Percentiles rank a stretch among this genome's conserved stretches.
Conservation (phyloP, 2,329 filamentous ascomycete species). For the Pseudodiploospora longispora region DNA sequence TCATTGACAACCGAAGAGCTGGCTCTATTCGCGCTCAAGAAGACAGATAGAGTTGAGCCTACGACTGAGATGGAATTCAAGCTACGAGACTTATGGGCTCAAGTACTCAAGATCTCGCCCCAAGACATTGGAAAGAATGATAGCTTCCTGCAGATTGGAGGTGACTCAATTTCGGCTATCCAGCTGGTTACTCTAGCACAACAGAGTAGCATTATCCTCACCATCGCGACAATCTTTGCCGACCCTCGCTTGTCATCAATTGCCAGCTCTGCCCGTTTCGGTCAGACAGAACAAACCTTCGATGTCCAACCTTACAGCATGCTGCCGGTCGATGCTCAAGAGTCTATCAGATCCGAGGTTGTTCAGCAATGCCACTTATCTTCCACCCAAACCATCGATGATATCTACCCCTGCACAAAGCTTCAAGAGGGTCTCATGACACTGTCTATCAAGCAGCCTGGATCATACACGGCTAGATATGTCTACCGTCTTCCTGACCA, state of each 20-base stretch:
- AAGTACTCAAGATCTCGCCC: constrained; percentile 20
- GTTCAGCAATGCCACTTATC: constrained; percentile 5
- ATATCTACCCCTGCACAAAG: constrained; percentile 6
- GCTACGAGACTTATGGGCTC: constrained; percentile 19
- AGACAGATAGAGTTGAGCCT: constrained; percentile 9
- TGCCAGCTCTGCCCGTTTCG: neutral
- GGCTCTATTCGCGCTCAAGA: neutral
- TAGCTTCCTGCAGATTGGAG: constrained; percentile 19
- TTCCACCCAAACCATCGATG: constrained; percentile 1
- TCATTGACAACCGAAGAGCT: constrained; percentile 6
- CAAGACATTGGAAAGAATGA: constrained; percentile 16
- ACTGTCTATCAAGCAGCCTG: constrained; percentile 5
- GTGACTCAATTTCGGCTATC: constrained; percentile 38
- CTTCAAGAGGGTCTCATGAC: constrained; percentile 5
- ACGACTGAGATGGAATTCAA: constrained; percentile 9
- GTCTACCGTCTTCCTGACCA: constrained; percentile 5
- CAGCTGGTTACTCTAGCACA: constrained; percentile 30
- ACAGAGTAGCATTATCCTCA: constrained; percentile 7
- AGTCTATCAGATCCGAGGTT: neutral
- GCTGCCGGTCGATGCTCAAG: neutral
- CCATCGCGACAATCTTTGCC: constrained; percentile 1
- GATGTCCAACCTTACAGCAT: constrained; percentile 3
- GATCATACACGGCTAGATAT: constrained; percentile 4
- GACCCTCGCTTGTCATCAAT: constrained; percentile 2
- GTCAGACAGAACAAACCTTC: neutral